Conservation (phyloP, 345 rosid species). For the Odontarrhena argentea region DNA sequence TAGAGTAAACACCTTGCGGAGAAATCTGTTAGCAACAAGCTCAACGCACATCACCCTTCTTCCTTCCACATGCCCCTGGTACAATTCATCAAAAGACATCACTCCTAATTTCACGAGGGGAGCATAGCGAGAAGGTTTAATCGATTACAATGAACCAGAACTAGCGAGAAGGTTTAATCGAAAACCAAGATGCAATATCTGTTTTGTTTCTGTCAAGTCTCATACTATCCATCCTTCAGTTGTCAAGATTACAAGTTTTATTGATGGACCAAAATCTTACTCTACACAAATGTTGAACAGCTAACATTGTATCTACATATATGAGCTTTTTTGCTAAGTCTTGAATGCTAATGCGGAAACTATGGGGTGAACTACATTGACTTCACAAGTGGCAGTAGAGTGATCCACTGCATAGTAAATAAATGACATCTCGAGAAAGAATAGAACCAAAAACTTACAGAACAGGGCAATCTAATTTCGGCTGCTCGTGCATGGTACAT, state of each 20-base stretch:
- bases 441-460: constrained; percentile 46
- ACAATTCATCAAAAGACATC: constrained; percentile 21
- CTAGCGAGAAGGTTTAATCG: not conserved
- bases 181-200: constrained; percentile 13
- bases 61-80: constrained; percentile 55
- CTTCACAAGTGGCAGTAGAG: constrained; percentile 21
- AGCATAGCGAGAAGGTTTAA: not conserved
- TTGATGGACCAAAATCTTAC: not conserved
- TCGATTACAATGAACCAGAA: constrained; percentile 13
- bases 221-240: constrained; percentile 5
- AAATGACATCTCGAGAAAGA: not conserved
- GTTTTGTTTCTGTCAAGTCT: constrained; percentile 7
- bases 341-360: constrained; percentile 8
- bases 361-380: not conserved
- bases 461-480: constrained; percentile 58
- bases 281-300: not conserved
- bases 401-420: not conserved
- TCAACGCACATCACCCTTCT: constrained; percentile 79
- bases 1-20: constrained; percentile 67
- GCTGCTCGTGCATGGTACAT: constrained; percentile 87
- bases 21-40: constrained; percentile 86
- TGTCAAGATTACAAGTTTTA: not conserved
- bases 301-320: not conserved
- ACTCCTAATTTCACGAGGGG: not conserved
- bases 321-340: not conserved